Evolutionary conservation across 2,329 filamentous ascomycete species (phyloP).

Genomic region (Ophiostoma ips): DNA sequence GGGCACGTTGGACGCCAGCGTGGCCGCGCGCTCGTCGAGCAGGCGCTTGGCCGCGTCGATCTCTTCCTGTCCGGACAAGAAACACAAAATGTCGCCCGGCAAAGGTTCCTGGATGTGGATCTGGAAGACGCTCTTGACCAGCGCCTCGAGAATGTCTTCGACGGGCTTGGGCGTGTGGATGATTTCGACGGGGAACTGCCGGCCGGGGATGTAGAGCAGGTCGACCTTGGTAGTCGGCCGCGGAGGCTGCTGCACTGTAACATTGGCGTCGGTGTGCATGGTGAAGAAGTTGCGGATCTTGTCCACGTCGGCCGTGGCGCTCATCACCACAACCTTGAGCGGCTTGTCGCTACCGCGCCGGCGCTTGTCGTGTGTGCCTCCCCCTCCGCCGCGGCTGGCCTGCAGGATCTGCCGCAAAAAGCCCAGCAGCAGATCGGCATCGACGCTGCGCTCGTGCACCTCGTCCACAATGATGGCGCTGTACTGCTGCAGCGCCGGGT

Average conservation of each 20-base stretch:
- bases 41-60: slow-evolving; percentile 72
- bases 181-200: slow-evolving; percentile 73
- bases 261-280: background rate
- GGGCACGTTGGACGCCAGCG: slow-evolving; percentile 61
- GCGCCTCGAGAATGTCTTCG: slow-evolving; percentile 66
- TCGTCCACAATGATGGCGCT: slow-evolving; percentile 89
- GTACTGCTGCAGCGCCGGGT: slow-evolving; percentile 71
- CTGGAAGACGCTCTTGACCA: slow-evolving; percentile 70
- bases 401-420: slow-evolving; percentile 62
- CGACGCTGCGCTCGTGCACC: slow-evolving; percentile 89
- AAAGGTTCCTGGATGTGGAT: slow-evolving; percentile 78
- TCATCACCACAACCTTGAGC: slow-evolving; percentile 90
- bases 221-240: slow-evolving; percentile 18
- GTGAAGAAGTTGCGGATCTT: slow-evolving; percentile 65
- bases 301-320: slow-evolving; percentile 83
- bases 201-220: slow-evolving; percentile 60
- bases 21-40: slow-evolving; percentile 64
- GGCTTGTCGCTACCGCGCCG: slow-evolving; percentile 44
- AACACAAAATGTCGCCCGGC: slow-evolving; percentile 88
- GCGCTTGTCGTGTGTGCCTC: slow-evolving; percentile 25
- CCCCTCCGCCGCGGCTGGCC: background rate
- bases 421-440: slow-evolving; percentile 81
- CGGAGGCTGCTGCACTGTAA: background rate
- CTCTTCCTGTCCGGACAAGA: slow-evolving; percentile 83
- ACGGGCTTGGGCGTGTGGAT: slow-evolving; percentile 62